Evolutionary conservation across 73 alveolate species (phyloP).

Genomic region (Vitrella brassicaformis): DNA sequence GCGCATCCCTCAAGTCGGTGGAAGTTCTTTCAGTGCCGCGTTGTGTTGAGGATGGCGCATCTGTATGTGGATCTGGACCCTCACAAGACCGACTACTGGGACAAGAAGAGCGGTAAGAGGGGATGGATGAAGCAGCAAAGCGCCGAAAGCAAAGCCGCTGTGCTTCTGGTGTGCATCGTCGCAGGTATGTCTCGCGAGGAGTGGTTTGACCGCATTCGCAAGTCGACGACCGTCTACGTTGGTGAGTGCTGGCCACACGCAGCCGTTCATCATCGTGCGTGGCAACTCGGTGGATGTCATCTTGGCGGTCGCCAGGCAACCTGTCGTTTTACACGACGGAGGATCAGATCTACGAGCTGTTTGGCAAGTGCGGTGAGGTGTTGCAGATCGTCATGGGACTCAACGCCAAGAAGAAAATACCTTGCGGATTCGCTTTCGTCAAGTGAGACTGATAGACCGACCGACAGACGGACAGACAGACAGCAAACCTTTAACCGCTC

Average conservation of each 20-base stretch:
- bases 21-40: too few relatives aligned
- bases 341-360: conserved; percentile 71
- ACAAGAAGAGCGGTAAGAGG: background rate
- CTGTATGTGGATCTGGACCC: too few relatives aligned
- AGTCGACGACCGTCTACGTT: conserved; percentile 77
- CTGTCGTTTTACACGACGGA: conserved; percentile 82
- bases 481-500: too few relatives aligned
- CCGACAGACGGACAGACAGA: too few relatives aligned
- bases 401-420: conserved; percentile 52
- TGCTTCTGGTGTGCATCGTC: background rate
- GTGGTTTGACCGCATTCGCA: conserved; percentile 55
- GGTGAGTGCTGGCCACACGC: too few relatives aligned
- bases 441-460: conserved; percentile 54
- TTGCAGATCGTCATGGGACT: conserved; percentile 77
- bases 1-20: too few relatives aligned
- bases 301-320: too few relatives aligned
- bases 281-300: too few relatives aligned
- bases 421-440: conserved; percentile 93
- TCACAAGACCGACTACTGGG: too few relatives aligned
- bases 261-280: too few relatives aligned
- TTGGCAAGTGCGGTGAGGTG: conserved; percentile 74
- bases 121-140: background rate
- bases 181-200: conserved; percentile 51
- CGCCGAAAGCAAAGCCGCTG: background rate
- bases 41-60: too few relatives aligned